These are phyloP conservation scores for Microstroma glucosiphilum DNA, from an alignment of 1,284 basidiomycete genomes.

Conservation along the genomic window DNA sequence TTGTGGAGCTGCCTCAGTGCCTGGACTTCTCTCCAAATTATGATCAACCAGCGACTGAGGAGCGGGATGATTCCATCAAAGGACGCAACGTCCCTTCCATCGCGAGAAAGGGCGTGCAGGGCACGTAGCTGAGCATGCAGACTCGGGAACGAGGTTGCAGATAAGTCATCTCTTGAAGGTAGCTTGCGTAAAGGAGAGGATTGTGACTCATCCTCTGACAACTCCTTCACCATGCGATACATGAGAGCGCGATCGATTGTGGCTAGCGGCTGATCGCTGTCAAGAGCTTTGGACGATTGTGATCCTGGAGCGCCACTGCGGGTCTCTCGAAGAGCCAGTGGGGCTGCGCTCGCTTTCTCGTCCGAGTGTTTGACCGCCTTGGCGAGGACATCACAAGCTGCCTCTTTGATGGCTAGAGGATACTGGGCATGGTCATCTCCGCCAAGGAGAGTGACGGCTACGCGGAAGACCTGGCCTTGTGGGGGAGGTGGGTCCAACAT, in stretches of 20 bases:
- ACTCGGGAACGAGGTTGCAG: constrained; percentile 12
- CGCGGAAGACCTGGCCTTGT: constrained; percentile 27
- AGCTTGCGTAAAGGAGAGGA: neutral
- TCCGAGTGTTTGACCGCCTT: constrained; percentile 31
- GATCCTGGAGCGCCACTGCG: constrained; percentile 39
- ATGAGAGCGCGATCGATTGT: constrained; percentile 39
- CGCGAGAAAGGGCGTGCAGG: constrained; percentile 40
- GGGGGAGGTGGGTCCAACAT: constrained; percentile 6
- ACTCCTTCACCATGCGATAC: constrained; percentile 32
- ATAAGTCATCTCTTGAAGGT: constrained; percentile 2
- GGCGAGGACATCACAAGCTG: constrained; percentile 27
- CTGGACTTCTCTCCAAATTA: constrained; percentile 38
- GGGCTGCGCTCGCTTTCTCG: constrained; percentile 24
- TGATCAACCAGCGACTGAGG: constrained; percentile 30
- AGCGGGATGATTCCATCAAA: constrained; percentile 34
- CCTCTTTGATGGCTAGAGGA: constrained; percentile 20
- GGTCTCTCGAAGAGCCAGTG: constrained; percentile 28
- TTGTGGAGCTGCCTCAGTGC: constrained; percentile 16
- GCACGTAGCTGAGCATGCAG: constrained; percentile 35
- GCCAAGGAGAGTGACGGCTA: constrained; percentile 25
- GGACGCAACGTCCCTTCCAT: constrained; percentile 40
- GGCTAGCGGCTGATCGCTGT: constrained; percentile 35
- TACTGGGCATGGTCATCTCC: constrained; percentile 19
- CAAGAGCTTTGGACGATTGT: constrained; percentile 31
- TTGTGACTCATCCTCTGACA: neutral